Conservation (phyloP, 139 green algal species). For the Tetraselmis chui region DNA sequence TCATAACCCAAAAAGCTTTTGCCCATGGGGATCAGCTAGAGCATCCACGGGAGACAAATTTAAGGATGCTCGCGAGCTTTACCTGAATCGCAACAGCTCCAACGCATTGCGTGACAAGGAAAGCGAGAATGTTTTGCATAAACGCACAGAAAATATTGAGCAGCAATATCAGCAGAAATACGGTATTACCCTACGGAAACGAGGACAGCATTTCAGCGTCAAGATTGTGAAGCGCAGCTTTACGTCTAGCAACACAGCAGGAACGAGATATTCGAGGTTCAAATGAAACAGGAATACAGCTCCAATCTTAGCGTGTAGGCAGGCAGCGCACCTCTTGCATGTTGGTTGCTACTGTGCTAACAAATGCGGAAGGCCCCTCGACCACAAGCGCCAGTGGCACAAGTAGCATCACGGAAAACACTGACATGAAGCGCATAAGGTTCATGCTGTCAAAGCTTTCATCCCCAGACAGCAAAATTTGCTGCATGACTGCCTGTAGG, state of each 20-base stretch:
- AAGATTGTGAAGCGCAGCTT: background rate
- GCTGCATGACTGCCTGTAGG: background rate
- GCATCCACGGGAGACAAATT: background rate
- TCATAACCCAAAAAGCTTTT: background rate
- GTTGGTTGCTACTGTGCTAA: background rate
- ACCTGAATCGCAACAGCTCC: background rate
- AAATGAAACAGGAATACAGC: background rate
- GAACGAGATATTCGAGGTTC: too few relatives aligned
- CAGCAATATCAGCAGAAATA: background rate
- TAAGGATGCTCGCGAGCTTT: too few relatives aligned
- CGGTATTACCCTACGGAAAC: background rate
- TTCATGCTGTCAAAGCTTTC: background rate
- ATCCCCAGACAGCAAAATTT: background rate
- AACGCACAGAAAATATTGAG: background rate
- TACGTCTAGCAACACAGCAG: too few relatives aligned
- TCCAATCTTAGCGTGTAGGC: background rate
- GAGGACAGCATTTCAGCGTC: background rate
- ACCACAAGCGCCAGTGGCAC: background rate
- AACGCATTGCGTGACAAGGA: background rate
- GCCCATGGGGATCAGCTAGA: background rate
- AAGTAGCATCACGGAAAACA: background rate
- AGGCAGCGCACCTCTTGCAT: background rate
- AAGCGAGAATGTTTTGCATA: background rate
- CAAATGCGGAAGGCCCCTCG: background rate
- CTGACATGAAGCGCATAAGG: background rate